phyloP scores from a whole-genome alignment of 805 yeast genomes.

The Cyberlindnera petersonii region DNA sequence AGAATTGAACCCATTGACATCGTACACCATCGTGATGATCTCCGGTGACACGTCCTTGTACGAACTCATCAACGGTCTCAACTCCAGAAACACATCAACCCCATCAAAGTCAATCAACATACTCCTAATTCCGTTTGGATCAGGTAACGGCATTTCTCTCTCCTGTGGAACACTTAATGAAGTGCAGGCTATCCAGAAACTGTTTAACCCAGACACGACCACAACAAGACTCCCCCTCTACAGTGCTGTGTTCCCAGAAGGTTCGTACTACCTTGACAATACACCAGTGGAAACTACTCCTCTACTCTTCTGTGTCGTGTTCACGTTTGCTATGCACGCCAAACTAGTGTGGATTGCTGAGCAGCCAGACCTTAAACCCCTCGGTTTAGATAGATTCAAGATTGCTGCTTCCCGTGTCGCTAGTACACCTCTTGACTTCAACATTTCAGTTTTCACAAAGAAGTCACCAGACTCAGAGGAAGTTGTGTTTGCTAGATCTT shows the following conservation, averaged over 20 bases:
- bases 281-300: constrained; percentile 6
- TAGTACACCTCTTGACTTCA: constrained; percentile 7
- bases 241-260: constrained; percentile 30
- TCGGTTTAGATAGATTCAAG: constrained; percentile 65
- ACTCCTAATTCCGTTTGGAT: constrained; percentile 64
- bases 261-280: constrained; percentile 3
- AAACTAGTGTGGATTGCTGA: constrained; percentile 79
- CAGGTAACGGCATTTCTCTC: constrained; percentile 78
- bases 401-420: constrained; percentile 57
- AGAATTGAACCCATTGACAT: constrained; percentile 21
- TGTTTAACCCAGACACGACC: constrained; percentile 26
- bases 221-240: constrained; percentile 31
- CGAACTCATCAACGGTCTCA: constrained; percentile 60
- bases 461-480: not conserved
- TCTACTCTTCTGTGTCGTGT: constrained; percentile 51
- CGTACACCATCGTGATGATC: constrained; percentile 51
- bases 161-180: constrained; percentile 46
- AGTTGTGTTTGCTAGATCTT: not conserved
- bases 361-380: constrained; percentile 55
- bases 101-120: constrained; percentile 18
- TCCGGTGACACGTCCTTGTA: constrained; percentile 86
- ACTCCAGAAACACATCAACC: constrained; percentile 20
- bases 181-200: constrained; percentile 32
- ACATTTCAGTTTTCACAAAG: constrained; percentile 1
- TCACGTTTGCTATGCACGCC: constrained; percentile 86